Evolutionary conservation across 2,329 filamentous ascomycete species (phyloP).

Genomic region (Kalmusia sp.): DNA sequence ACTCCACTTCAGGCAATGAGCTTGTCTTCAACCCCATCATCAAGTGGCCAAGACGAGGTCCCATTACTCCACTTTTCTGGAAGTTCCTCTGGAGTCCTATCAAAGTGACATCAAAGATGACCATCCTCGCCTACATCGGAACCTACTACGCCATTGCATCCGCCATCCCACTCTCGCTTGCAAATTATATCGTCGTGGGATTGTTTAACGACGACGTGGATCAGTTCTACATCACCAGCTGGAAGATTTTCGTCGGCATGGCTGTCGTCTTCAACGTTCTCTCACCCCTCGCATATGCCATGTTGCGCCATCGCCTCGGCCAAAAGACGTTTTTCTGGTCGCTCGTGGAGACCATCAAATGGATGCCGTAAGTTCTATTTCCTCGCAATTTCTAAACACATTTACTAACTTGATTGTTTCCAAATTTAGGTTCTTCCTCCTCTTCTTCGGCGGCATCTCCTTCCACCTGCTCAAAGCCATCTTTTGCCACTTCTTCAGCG

Average conservation of each 20-base stretch:
- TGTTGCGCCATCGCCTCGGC: constrained; percentile 67
- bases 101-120: constrained; percentile 70
- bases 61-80: constrained; percentile 69
- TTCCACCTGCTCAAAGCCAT: constrained; percentile 82
- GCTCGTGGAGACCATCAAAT: constrained; percentile 65
- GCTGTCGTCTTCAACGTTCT: constrained; percentile 69
- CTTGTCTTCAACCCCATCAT: constrained; percentile 71
- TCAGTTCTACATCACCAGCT: constrained; percentile 79
- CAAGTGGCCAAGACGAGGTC: constrained; percentile 65
- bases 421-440: constrained; percentile 63
- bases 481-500: constrained; percentile 81
- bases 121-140: constrained; percentile 72
- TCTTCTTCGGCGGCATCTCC: constrained; percentile 82
- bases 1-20: constrained; percentile 60
- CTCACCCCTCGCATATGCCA: constrained; percentile 66
- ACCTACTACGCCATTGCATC: constrained; percentile 75
- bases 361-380: constrained; percentile 54
- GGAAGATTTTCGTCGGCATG: constrained; percentile 68
- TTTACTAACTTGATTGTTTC: not conserved
- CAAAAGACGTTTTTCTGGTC: constrained; percentile 60
- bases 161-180: constrained; percentile 67
- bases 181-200: constrained; percentile 74
- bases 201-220: constrained; percentile 76
- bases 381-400: too few species aligned
- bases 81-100: constrained; percentile 67